These are phyloP conservation scores for Hibiscus tridactylites DNA, from an alignment of 345 rosid genomes.

Conservation along the genomic window DNA sequence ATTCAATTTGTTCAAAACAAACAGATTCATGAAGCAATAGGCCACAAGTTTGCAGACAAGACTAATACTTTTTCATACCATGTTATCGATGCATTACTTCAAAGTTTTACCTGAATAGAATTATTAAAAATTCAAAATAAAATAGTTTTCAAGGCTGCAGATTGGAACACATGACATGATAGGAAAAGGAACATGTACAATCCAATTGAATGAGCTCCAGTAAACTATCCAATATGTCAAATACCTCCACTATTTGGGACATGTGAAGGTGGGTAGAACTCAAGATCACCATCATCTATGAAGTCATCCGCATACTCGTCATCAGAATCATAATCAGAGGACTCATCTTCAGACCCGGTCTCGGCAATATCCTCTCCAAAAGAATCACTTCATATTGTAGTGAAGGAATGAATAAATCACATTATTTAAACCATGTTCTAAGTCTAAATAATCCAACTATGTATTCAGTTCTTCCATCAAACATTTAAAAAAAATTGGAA, in stretches of 20 bases:
- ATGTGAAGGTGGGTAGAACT: slow-evolving; percentile 24
- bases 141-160: not conserved
- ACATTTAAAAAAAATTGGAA: not conserved
- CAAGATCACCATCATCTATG: slow-evolving; percentile 25
- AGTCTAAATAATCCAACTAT: not conserved
- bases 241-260: slow-evolving; percentile 78
- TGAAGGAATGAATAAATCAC: slow-evolving; percentile 18
- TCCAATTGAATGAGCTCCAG: not conserved
- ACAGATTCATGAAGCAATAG: not conserved
- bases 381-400: slow-evolving; percentile 42
- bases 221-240: not conserved
- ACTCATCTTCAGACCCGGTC: slow-evolving; percentile 47
- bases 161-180: not conserved
- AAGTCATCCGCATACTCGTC: slow-evolving; percentile 49
- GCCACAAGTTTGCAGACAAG: not conserved
- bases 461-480: not conserved
- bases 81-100: not conserved
- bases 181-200: not conserved
- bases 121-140: not conserved
- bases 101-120: not conserved
- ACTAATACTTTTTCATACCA: not conserved
- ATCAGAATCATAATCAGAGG: slow-evolving; percentile 57
- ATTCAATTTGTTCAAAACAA: not conserved
- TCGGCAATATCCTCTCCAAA: slow-evolving; percentile 54
- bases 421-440: not conserved